Base-by-base conservation (phyloP, 768 basidiomycete genomes). In the Mycena metata region DNA sequence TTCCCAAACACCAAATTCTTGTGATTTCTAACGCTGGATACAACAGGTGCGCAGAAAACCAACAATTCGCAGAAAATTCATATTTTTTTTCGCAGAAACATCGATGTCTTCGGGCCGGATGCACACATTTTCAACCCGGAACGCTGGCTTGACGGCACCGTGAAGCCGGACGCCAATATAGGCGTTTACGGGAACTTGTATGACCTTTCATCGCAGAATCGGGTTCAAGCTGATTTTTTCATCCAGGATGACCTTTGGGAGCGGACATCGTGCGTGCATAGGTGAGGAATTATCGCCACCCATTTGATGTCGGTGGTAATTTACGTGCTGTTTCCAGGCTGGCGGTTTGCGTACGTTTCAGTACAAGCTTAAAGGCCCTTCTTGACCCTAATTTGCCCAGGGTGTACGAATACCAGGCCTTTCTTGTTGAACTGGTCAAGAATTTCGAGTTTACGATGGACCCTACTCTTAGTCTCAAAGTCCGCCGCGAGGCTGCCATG, bases 381-480 rank as follows among this genome's bases (percentile, higher is more conserved):
- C 13, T 23, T 42, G 17, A 36, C 13, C 11, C 39, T 11, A 23
- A 30, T 30, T 11, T 8, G 9, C 15, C 8, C 55, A 71, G 70
- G 7, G 65, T 90, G 0, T 82, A 84, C 61, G 90, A 91, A 74
- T 78, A 90, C 30, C 86, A 89, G 69, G 77, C 84, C 1, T 83
- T 91, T 68, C 81, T 90, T 3, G 82, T 88, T 8, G 89, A 90
- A 72, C 83, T 89, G 41, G 76, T 90, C 66, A 83, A 84, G 54
- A 86, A 88, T 76, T 90, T 91, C 65, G 84, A 89, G 69, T 82
- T 91, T 43, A 72, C 82, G 67, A 81, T 76, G 8, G 84, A 83
- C 1, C 79, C 81, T 19, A 81, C 84, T 23, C 74, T 84, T 23
- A 74, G 78, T 9, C 74, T 79, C 16, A 54, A 57, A 23, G 73